Conservation (phyloP, 257 asterid species). For the Penstemon davidsonii region DNA sequence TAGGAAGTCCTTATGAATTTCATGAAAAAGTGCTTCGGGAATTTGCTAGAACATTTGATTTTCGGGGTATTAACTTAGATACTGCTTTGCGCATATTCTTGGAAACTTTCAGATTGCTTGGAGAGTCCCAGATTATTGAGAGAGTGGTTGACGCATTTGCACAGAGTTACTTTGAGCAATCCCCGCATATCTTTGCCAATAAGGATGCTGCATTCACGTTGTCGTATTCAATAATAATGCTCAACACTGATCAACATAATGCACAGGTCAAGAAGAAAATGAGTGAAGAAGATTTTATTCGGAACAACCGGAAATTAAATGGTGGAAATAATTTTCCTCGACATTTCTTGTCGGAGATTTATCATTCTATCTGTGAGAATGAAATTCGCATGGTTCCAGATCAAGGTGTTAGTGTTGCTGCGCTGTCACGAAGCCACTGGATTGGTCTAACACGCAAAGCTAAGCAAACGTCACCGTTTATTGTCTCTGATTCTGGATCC, state of each 20-base stretch:
- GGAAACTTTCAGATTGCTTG: constrained; percentile 89
- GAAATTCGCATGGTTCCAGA: constrained; percentile 88
- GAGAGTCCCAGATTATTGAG: constrained; percentile 94
- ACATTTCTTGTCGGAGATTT: constrained; percentile 75
- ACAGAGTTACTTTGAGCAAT: constrained; percentile 80
- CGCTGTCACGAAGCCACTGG: constrained; percentile 76
- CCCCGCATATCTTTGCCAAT: constrained; percentile 69
- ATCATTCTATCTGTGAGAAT: constrained; percentile 75
- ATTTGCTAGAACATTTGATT: constrained; percentile 80
- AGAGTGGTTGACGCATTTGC: constrained; percentile 95
- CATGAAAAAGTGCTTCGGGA: constrained; percentile 79
- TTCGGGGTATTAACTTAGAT: constrained; percentile 72
- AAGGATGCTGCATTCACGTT: constrained; percentile 85
- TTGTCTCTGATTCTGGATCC: constrained; percentile 56
- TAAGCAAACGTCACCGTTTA: constrained; percentile 62
- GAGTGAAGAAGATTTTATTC: constrained; percentile 92
- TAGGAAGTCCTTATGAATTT: constrained; percentile 87
- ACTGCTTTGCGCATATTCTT: constrained; percentile 81
- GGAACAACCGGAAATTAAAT: constrained; percentile 80
- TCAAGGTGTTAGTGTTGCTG: constrained; percentile 51
- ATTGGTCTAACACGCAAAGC: constrained; percentile 77
- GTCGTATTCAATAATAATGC: constrained; percentile 86
- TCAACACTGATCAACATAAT: constrained; percentile 92
- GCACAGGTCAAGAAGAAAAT: constrained; percentile 95
- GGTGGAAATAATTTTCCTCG: constrained; percentile 96